Base-by-base conservation (phyloP, 306 rosid species). In the Citrullus amarus region DNA sequence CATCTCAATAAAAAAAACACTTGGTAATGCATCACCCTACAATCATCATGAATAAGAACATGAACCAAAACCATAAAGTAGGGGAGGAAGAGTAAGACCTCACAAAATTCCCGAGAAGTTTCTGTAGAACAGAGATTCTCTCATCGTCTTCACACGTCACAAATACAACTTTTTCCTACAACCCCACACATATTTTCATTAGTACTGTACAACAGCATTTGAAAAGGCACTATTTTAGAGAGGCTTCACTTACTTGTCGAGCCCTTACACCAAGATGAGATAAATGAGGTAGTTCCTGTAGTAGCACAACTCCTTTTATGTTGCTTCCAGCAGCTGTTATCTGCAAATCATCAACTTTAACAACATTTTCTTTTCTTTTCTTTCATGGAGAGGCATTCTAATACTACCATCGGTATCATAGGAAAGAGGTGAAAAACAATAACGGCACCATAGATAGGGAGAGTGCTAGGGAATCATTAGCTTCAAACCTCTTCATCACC, bases 181-280 rank as follows among this genome's bases (percentile, higher is more conserved):
- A 78, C 75, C 51, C 80, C 84, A 80, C 43, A 51, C 48, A 44
- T 41, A 75, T 39, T 78, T 41, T 59, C 30, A 55, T 58, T 73
- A 38, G 11, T 65, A 55, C 46, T 73, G 38, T 41, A 38, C 51
- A 81, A 32, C 32, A 74, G 67, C 81, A 17, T 69, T 59, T 57
- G 30, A 34, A 16, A 61, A 80, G 54, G n/a, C 55, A 61, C 14
- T 17, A 51, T 50, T 30, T 16, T 76, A 65, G 58, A 80, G 82
- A 85, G 78, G 83, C 22, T 46, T 48, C 77, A 87, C 89, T 84
- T 86, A 86, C 99, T 86, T 95, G 99, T 36, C 99, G 89, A 41
- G 99, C 99, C 84, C 99, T 86, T 82, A 95, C 97, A 81, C 97
- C 99, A 56, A 95, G 97, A 89, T 92, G 99, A 89, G 99, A 95